These are phyloP conservation scores for Arthromyces matolae DNA, from an alignment of 768 basidiomycete species.

Conservation along the genomic window DNA sequence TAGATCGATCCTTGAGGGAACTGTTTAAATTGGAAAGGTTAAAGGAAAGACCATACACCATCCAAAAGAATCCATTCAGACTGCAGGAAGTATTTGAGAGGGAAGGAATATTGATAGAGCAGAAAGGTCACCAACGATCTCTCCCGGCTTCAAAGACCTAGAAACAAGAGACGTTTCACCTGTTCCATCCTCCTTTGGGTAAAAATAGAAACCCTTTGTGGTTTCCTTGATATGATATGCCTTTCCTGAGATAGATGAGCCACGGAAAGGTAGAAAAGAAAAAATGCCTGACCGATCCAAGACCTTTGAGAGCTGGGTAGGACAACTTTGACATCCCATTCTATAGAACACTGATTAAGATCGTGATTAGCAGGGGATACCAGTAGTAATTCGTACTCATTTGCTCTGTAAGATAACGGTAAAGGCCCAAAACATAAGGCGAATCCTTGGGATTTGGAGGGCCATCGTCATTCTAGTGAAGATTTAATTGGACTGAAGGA, in stretches of 20 bases:
- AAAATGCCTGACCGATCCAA: conserved; percentile 66
- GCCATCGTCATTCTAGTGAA: conserved; percentile 74
- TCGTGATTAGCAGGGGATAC: too few relatives aligned
- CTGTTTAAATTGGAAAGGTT: conserved; percentile 4
- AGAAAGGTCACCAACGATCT: conserved; percentile 43
- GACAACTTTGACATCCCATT: conserved; percentile 79
- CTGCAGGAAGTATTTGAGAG: conserved; percentile 18
- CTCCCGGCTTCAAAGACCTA: conserved; percentile 69
- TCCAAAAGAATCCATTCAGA: conserved; percentile 91
- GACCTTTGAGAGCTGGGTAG: conserved; percentile 80
- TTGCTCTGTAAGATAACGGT: conserved; percentile 51
- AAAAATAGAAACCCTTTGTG: conserved; percentile 70
- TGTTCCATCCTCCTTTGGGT: conserved; percentile 63
- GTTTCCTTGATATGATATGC: conserved; percentile 77
- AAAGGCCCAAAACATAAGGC: conserved; percentile 73
- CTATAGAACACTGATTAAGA: conserved; percentile 30
- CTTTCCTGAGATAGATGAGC: conserved; percentile 47
- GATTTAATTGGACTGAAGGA: conserved; percentile 1
- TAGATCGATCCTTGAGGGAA: too few relatives aligned
- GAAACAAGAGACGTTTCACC: conserved; percentile 64
- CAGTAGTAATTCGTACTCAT: too few relatives aligned
- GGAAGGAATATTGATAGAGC: not conserved
- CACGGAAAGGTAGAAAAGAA: not conserved
- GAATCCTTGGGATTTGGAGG: conserved; percentile 65
- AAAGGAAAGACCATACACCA: conserved; percentile 47